Base-by-base conservation (phyloP, 208 protist species). In the Tetramitus jugosus region DNA sequence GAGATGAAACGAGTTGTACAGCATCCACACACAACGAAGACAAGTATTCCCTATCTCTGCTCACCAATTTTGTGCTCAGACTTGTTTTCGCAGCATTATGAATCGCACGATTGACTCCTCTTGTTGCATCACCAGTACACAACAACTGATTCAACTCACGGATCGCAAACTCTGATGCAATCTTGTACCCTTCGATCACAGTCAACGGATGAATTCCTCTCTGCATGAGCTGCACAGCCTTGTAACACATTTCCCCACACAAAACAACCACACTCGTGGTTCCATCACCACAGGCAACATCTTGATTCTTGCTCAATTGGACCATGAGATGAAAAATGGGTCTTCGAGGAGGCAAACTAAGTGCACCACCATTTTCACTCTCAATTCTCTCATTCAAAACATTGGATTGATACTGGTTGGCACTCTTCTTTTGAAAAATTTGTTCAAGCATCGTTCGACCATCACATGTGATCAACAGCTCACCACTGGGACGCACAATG, bases 381-480 rank as follows among this genome's bases (percentile, higher is more conserved):
- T n/a, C n/a, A n/a, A n/a, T n/a, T n/a, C n/a, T n/a, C n/a, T n/a
- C n/a, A n/a, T n/a, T n/a, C n/a, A n/a, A n/a, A n/a, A n/a, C n/a
- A 37, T 17, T 37, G 10, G 49, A 26, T 56, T 56, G 49, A 69
- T 69, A 29, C n/a, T 69, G 26, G 43, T 69, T 39, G 14, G 31
- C 10, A 26, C 13, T 42, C 43, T 20, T 39, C 33, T 85, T 85
- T 39, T 98, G 91, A 76, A 98, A 85, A 68, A 99, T 91, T 75
- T 96, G 86, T 52, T 95, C 90, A 37, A 99, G 84, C 79, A 99
- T 99, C 8, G 98, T 99, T 35, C 97, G 97, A 40, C 98, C 98
- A 89, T 99, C 98, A 87, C 99, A 99, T 33, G 95, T 99, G 86
- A 99, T 98, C 56, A 97, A 88, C 40, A 98, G 94, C 80, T 98